Evolutionary conservation across 345 rosid genomes (phyloP).

Genomic region (Cardamine occulta): DNA sequence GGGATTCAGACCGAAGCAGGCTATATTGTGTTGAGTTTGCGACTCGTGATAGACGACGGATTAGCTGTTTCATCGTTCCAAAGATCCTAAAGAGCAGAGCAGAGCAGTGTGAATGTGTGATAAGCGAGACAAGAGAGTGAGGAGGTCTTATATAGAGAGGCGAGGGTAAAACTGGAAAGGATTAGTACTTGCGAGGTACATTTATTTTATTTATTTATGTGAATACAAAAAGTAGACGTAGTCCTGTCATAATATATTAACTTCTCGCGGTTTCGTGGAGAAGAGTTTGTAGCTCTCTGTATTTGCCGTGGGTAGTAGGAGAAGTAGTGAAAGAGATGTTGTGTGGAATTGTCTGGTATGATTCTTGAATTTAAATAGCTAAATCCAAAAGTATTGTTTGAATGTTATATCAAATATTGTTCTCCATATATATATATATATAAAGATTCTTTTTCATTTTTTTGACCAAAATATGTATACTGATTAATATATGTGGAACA

Average conservation of each 20-base stretch:
- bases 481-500: neutral
- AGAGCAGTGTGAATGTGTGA: neutral
- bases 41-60: conserved; percentile 82
- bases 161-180: conserved; percentile 31
- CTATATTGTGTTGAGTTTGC: conserved; percentile 74
- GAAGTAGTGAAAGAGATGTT: neutral
- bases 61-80: conserved; percentile 67
- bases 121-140: neutral
- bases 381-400: neutral
- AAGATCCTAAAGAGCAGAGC: neutral
- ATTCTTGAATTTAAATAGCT: neutral
- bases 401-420: neutral
- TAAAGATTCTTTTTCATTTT: neutral
- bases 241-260: neutral
- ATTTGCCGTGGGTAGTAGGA: conserved; percentile 6
- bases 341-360: neutral
- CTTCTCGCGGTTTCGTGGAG: conserved; percentile 3
- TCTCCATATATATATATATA: neutral
- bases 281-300: neutral
- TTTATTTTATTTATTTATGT: neutral
- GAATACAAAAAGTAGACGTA: neutral
- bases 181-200: conserved; percentile 54
- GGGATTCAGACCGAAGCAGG: conserved; percentile 58
- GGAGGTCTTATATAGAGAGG: conserved; percentile 22
- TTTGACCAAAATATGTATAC: neutral